Evolutionary conservation across 176 grass and related monocot species (phyloP).

Genomic region (Carex kokanica): DNA sequence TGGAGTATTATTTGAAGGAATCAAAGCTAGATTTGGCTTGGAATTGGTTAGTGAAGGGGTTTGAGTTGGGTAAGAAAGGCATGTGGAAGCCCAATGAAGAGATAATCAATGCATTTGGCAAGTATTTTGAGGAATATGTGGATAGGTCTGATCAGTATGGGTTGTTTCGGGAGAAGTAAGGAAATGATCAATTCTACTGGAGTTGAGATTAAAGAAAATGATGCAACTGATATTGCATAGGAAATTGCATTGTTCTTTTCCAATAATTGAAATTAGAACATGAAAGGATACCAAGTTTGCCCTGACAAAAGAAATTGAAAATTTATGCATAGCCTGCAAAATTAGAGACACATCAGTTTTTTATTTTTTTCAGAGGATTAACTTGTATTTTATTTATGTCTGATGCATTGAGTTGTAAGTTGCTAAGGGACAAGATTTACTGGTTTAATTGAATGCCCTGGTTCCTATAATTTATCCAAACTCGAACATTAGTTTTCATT

Average conservation of each 20-base stretch:
- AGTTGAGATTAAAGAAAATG: not conserved
- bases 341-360: not conserved
- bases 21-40: constrained; percentile 33
- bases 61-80: constrained; percentile 39
- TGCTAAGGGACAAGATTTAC: no score
- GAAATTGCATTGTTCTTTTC: not conserved
- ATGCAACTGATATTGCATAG: no score
- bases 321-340: not conserved
- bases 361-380: not conserved
- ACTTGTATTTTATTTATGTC: no score
- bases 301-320: not conserved
- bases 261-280: not conserved
- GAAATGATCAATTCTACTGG: not conserved
- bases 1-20: constrained; percentile 49
- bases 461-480: no score
- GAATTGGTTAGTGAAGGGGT: constrained; percentile 49
- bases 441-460: no score
- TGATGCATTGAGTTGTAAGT: no score
- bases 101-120: constrained; percentile 40
- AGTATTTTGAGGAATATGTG: constrained; percentile 60
- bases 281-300: not conserved
- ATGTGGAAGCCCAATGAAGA: constrained; percentile 43
- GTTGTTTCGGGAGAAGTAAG: not conserved
- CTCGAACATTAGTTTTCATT: no score
- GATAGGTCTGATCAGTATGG: constrained; percentile 17